Base-by-base conservation (phyloP, 2,329 filamentous ascomycete genomes). In the Zymoseptoria ardabiliae region DNA sequence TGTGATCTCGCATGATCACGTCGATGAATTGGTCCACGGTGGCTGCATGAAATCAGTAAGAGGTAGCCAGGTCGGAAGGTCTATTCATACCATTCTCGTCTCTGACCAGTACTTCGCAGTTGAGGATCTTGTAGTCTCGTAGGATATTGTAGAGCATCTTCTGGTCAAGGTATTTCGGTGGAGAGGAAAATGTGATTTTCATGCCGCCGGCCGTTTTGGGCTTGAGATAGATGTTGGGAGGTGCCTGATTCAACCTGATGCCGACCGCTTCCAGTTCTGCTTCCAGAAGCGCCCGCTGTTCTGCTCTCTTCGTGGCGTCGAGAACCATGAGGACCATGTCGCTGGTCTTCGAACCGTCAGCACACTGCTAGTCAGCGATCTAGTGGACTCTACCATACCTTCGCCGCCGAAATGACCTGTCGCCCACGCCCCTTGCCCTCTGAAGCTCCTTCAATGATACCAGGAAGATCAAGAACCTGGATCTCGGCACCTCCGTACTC, bases 11-110 rank as follows among this genome's bases (percentile, higher is more conserved):
- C 93, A 97, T 97, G 76, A 99, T 97, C 62, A 97, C 91, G 75
- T 99, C 94, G 78, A 99, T 99, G 75, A 99, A 89, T 76, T 99
- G 93, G 77, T 99, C 94, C 41, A 99, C 91, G 0, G 94, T 97
- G 49, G 89, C 91, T 84, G 60, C 19, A 28, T 4, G 2, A 35
- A 51, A 45, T 63, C 20, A 69, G 65, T 54, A 23, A 11, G 17
- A 5, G 21, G 10, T 41, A 13, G 10, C 10, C 21, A 10, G 23
- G 52, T 5, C 7, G 9, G 41, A 50, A 20, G 28, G 1, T 19
- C 28, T 11, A 11, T 17, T 41, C 66, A 49, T 73, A 84, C 83
- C 83, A 73, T 95, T 86, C 71, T 99, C 94, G 73, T 99, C 94
- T 69, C 94, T 89, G 17, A 99, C 85, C 21, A 99, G 84, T 0